phyloP scores from a whole-genome alignment of 2,329 filamentous ascomycete species.

The Alternaria atra region DNA sequence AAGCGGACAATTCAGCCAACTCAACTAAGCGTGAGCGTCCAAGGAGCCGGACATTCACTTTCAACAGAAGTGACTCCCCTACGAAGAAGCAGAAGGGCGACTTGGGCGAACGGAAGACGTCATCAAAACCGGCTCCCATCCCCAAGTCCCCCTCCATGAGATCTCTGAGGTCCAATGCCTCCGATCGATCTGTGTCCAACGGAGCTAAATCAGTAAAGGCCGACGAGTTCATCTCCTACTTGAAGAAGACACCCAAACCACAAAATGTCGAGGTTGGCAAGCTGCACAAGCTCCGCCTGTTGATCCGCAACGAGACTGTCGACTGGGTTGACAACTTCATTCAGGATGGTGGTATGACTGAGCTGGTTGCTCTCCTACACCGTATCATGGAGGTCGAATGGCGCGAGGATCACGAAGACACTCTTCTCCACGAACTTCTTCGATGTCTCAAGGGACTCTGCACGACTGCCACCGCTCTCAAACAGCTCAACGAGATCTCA shows the following conservation, averaged over 20 bases:
- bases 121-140: conserved; percentile 76
- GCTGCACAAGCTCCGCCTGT: conserved; percentile 87
- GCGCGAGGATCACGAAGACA: conserved; percentile 97
- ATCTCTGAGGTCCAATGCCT: conserved; percentile 63
- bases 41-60: conserved; percentile 80
- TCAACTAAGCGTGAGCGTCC: conserved; percentile 59
- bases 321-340: conserved; percentile 96
- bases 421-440: conserved; percentile 87
- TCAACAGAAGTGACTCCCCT: conserved; percentile 76
- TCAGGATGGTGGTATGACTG: conserved; percentile 86
- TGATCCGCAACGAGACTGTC: conserved; percentile 93
- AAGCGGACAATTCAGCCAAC: conserved; percentile 32
- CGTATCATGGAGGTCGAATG: conserved; percentile 96
- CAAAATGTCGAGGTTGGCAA: conserved; percentile 91
- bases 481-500: conserved; percentile 82
- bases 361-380: conserved; percentile 85
- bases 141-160: conserved; percentile 70
- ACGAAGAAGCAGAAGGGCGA: conserved; percentile 77
- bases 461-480: conserved; percentile 86
- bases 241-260: conserved; percentile 82
- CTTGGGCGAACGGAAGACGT: conserved; percentile 59
- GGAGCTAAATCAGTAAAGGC: conserved; percentile 79
- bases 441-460: conserved; percentile 94
- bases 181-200: conserved; percentile 69
- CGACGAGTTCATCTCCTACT: conserved; percentile 84